phyloP scores from a whole-genome alignment of 2,329 filamentous ascomycete species.

The Thielaviopsis musarum region DNA sequence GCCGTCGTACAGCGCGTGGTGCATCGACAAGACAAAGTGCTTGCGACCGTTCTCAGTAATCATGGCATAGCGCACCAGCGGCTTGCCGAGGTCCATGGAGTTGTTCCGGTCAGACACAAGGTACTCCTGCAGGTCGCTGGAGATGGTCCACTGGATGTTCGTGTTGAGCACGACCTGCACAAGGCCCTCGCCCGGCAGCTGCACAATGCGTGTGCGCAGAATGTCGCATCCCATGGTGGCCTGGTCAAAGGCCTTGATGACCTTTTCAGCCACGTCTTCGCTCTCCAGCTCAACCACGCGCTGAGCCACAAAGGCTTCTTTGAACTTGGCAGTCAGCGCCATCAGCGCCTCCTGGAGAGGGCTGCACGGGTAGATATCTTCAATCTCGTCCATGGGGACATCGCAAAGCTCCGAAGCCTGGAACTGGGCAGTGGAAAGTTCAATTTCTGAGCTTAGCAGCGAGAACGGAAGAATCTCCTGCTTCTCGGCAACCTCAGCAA shows the following conservation, averaged over 20 bases:
- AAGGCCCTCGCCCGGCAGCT: slow-evolving; percentile 26
- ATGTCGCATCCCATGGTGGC: slow-evolving; percentile 23
- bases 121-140: slow-evolving; percentile 23
- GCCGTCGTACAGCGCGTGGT: slow-evolving; percentile 40
- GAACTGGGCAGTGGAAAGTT: slow-evolving; percentile 20
- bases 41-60: slow-evolving; percentile 21
- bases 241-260: slow-evolving; percentile 28
- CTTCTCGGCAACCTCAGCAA: slow-evolving; percentile 14
- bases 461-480: slow-evolving; percentile 23
- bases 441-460: slow-evolving; percentile 18
- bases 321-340: slow-evolving; percentile 32
- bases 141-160: slow-evolving; percentile 21
- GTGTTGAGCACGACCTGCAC: slow-evolving; percentile 30
- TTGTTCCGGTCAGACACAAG: slow-evolving; percentile 24
- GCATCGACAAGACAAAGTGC: slow-evolving; percentile 36
- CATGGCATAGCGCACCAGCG: slow-evolving; percentile 29
- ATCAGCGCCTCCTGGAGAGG: slow-evolving; percentile 38
- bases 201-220: slow-evolving; percentile 32
- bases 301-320: slow-evolving; percentile 35
- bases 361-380: slow-evolving; percentile 38
- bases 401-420: slow-evolving; percentile 26
- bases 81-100: slow-evolving; percentile 27
- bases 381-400: slow-evolving; percentile 20
- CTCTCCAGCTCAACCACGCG: slow-evolving; percentile 26
- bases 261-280: slow-evolving; percentile 20